phyloP scores from a whole-genome alignment of 305 asterid species.

The Plantago coronopus region DNA sequence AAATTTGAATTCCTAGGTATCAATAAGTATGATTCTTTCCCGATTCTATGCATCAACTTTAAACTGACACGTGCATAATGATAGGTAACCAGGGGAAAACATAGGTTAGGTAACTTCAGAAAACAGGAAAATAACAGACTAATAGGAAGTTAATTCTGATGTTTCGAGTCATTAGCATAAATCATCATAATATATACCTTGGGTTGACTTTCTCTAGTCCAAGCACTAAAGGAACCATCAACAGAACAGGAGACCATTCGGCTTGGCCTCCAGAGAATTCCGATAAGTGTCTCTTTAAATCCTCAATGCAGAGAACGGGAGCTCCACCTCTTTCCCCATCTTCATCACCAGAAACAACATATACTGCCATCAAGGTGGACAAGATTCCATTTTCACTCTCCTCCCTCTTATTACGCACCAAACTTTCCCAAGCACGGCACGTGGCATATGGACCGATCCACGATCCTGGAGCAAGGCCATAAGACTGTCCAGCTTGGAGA shows the following conservation, averaged over 20 bases:
- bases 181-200: conserved; percentile 55
- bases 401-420: conserved; percentile 48
- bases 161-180: conserved; percentile 10
- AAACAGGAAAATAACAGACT: background rate
- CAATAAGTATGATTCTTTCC: too few relatives aligned
- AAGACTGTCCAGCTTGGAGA: conserved; percentile 79
- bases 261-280: conserved; percentile 43
- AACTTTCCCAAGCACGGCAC: conserved; percentile 95
- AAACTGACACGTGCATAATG: too few relatives aligned
- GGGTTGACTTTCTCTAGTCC: conserved; percentile 92
- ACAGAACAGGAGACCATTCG: conserved; percentile 65
- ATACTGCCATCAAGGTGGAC: conserved; percentile 51
- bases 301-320: conserved; percentile 79
- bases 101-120: too few relatives aligned
- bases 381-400: conserved; percentile 36
- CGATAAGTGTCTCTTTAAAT: conserved; percentile 47
- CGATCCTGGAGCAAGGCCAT: conserved; percentile 92
- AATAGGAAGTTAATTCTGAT: background rate
- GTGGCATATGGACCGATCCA: conserved; percentile 99
- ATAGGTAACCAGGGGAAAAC: too few relatives aligned
- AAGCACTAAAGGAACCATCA: conserved; percentile 93
- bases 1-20: too few relatives aligned
- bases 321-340: conserved; percentile 99
- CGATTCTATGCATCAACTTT: too few relatives aligned
- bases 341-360: conserved; percentile 95